phyloP scores from a whole-genome alignment of 495 filamentous ascomycete genomes.

The Aspergillus cavernicola region DNA sequence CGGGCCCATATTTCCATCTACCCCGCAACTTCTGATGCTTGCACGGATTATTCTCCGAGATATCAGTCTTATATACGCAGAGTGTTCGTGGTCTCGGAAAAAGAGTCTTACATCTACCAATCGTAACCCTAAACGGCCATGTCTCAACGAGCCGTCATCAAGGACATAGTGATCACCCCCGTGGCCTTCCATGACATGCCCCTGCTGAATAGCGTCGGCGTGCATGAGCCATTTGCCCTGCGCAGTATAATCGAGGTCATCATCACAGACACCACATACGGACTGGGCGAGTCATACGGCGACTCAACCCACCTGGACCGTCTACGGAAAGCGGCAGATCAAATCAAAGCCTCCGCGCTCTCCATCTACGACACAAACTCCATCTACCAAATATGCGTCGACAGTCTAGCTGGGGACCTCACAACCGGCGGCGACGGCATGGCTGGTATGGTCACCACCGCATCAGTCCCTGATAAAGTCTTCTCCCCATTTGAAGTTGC shows the following conservation, averaged over 20 bases:
- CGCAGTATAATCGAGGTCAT: background rate
- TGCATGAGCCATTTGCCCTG: constrained; percentile 1
- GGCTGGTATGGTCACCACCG: background rate
- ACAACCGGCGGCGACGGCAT: constrained; percentile 1
- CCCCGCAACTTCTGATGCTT: background rate
- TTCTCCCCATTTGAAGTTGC: constrained; percentile 2
- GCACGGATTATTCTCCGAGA: background rate
- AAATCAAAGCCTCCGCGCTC: background rate
- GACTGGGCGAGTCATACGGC: background rate
- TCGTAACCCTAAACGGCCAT: background rate
- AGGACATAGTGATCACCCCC: background rate
- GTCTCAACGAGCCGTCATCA: background rate
- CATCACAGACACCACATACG: background rate
- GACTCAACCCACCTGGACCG: background rate
- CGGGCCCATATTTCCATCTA: background rate
- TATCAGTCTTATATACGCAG: no score
- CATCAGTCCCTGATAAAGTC: background rate
- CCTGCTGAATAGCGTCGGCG: constrained; percentile 2
- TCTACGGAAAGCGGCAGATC: background rate
- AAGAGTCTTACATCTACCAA: background rate
- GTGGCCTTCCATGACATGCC: constrained; percentile 3
- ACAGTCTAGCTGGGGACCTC: background rate
- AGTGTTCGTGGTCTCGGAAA: no score
- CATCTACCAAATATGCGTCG: constrained; percentile 4
- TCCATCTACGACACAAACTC: constrained; percentile 1